Evolutionary conservation across 805 yeast species (phyloP).

Genomic region (Yarrowia yakushimensis): DNA sequence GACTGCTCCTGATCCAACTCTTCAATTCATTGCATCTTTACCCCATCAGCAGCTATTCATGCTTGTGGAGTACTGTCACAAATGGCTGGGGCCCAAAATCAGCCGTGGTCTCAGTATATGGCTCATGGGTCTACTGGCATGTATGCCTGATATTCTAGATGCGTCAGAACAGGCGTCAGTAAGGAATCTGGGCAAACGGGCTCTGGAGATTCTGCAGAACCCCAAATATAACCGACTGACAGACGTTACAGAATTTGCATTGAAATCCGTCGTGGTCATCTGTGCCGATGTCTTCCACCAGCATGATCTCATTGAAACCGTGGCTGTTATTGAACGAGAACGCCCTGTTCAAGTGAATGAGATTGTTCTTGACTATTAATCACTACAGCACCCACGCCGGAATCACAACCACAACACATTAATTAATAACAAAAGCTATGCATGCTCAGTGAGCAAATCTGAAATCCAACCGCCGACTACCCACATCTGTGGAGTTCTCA

Average conservation of each 20-base stretch:
- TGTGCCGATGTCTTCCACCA: slow-evolving; percentile 31
- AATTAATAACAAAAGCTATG: not conserved
- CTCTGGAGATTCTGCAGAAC: slow-evolving; percentile 28
- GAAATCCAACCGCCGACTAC: slow-evolving; percentile 57
- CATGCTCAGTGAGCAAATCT: slow-evolving; percentile 36
- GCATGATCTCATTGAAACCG: slow-evolving; percentile 26
- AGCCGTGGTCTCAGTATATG: slow-evolving; percentile 38
- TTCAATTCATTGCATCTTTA: slow-evolving; percentile 37
- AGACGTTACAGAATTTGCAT: slow-evolving; percentile 28
- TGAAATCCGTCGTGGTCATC: slow-evolving; percentile 27
- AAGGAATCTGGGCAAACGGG: slow-evolving; percentile 43
- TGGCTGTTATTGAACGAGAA: not conserved
- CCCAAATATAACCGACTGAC: slow-evolving; percentile 25
- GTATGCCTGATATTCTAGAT: slow-evolving; percentile 41
- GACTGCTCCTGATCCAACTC: slow-evolving; percentile 36
- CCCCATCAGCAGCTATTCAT: slow-evolving; percentile 40
- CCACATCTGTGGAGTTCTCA: slow-evolving; percentile 48
- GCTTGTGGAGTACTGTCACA: slow-evolving; percentile 43
- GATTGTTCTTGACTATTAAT: not conserved
- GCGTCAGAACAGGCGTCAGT: slow-evolving; percentile 43
- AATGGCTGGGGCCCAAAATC: slow-evolving; percentile 43
- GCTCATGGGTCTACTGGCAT: slow-evolving; percentile 43
- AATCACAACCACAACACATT: not conserved
- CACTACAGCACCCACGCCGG: not conserved
- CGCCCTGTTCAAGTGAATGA: not conserved